Conservation (phyloP, 306 rosid genomes). For the Notholithocarpus densiflorus region DNA sequence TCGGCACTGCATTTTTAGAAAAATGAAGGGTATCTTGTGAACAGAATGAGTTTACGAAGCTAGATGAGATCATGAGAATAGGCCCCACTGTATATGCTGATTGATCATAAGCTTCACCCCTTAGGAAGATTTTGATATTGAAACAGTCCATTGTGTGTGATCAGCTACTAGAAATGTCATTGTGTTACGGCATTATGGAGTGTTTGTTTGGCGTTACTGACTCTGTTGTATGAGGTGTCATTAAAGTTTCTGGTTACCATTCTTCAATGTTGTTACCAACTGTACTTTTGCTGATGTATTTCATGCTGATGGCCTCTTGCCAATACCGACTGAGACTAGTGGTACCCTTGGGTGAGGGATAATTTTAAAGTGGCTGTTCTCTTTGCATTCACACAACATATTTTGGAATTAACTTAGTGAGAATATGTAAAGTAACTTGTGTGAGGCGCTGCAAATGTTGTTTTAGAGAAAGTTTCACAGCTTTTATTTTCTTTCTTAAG, state of each 20-base stretch:
- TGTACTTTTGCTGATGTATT: neutral
- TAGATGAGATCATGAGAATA: constrained; percentile 7
- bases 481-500: no score
- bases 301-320: no score
- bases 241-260: neutral
- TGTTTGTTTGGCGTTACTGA: neutral
- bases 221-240: neutral
- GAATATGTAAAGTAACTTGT: neutral
- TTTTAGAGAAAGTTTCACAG: neutral
- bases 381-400: neutral
- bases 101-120: neutral
- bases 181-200: neutral
- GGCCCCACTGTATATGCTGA: neutral
- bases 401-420: neutral
- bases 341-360: neutral
- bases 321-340: neutral
- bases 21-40: neutral
- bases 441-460: neutral
- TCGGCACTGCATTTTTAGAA: neutral
- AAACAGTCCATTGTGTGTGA: neutral
- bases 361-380: neutral
- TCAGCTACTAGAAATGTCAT: neutral
- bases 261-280: neutral
- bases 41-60: neutral
- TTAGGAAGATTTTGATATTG: neutral